Evolutionary conservation across 495 filamentous ascomycete species (phyloP).

Genomic region (Saxophila tyrrhenica): DNA sequence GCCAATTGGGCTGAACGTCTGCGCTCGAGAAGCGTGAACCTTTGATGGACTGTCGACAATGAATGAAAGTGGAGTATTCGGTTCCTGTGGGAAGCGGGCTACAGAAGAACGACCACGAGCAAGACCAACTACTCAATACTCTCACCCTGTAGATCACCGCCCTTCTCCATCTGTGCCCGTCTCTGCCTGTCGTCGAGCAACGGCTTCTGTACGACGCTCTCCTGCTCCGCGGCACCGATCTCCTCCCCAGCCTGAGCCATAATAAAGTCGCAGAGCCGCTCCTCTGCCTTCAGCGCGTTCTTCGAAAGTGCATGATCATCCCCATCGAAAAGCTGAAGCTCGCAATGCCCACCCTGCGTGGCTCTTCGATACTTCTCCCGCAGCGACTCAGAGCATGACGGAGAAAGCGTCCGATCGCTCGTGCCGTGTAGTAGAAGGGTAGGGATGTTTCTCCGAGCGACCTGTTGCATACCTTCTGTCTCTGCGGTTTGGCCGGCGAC

Average conservation of each 20-base stretch:
- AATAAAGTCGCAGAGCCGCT: neutral
- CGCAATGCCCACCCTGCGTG: neutral
- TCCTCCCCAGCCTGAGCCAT: neutral
- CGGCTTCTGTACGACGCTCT: neutral
- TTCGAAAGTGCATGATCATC: neutral
- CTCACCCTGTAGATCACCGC: neutral
- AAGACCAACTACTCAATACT: neutral
- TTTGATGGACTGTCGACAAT: no score
- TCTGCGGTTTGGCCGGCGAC: neutral
- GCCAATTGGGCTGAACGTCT: no score
- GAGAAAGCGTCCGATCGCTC: neutral
- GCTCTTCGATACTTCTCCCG: neutral
- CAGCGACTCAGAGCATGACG: neutral
- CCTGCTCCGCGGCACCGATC: neutral
- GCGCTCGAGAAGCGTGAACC: no score
- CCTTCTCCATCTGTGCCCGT: neutral
- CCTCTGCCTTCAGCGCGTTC: neutral
- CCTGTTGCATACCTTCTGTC: neutral
- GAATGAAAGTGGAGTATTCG: no score
- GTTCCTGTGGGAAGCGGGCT: no score
- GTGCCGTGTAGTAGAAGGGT: neutral
- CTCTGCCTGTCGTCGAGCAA: neutral
- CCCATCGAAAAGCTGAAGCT: neutral
- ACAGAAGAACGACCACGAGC: neutral
- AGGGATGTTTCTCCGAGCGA: neutral